Evolutionary conservation across 2,329 filamentous ascomycete genomes (phyloP).

Genomic region (Pyrenophora graminea): DNA sequence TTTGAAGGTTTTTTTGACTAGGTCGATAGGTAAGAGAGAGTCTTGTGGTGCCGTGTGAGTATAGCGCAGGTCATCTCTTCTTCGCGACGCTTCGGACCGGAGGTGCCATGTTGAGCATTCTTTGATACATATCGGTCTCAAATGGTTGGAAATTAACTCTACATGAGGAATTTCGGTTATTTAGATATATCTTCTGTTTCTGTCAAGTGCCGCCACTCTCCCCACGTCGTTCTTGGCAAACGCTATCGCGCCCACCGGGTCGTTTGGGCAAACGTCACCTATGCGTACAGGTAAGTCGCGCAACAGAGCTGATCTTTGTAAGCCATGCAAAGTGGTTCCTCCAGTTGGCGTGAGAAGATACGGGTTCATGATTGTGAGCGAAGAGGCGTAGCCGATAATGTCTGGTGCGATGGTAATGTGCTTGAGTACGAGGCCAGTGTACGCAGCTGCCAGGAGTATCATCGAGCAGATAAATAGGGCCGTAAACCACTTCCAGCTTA

Average conservation of each 20-base stretch:
- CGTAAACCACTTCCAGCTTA: constrained; percentile 35
- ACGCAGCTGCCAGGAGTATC: constrained; percentile 31
- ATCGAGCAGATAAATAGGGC: constrained; percentile 29
- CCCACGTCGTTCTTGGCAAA: constrained; percentile 28
- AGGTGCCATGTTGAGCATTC: not conserved
- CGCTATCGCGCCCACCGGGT: constrained; percentile 34
- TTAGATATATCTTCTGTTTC: constrained; percentile 32
- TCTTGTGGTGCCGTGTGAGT: not conserved
- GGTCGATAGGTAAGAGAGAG: not conserved
- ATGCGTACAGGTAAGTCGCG: constrained; percentile 32
- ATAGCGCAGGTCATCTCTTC: no score
- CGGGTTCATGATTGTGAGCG: constrained; percentile 16
- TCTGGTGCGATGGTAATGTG: constrained; percentile 34
- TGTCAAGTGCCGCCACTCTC: constrained; percentile 20
- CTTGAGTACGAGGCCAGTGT: constrained; percentile 31
- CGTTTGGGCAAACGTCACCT: constrained; percentile 35
- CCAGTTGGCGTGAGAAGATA: constrained; percentile 7
- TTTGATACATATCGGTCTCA: no score
- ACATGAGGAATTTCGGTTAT: no score
- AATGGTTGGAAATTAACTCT: not conserved
- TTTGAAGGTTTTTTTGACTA: not conserved
- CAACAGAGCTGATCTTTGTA: constrained; percentile 30
- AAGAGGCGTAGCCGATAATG: constrained; percentile 29
- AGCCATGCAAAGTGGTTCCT: constrained; percentile 3
- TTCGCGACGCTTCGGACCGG: no score